Conservation (phyloP, 2,329 filamentous ascomycete species). For the Pochonia chlamydosporia region DNA sequence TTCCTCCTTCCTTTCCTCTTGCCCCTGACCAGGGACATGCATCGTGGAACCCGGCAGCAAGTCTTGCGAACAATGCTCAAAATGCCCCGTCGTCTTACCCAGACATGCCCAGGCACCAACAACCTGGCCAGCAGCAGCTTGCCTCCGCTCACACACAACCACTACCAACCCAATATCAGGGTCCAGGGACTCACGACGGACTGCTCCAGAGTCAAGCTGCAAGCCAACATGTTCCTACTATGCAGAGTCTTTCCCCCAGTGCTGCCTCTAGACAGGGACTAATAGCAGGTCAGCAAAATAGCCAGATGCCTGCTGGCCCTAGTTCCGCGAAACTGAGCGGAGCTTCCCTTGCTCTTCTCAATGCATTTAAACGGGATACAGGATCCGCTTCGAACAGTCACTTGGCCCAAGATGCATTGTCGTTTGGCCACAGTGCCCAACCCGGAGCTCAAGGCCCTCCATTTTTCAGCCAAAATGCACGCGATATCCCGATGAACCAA, state of each 20-base stretch:
- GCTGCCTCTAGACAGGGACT: neutral
- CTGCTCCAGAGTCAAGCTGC: slow-evolving; percentile 19
- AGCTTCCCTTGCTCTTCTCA: slow-evolving; percentile 38
- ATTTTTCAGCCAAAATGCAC: neutral
- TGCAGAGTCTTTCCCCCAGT: neutral
- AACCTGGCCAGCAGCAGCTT: slow-evolving; percentile 17
- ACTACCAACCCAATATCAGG: slow-evolving; percentile 50
- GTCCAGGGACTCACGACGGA: slow-evolving; percentile 40
- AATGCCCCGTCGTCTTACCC: slow-evolving; percentile 13
- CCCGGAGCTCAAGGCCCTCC: neutral
- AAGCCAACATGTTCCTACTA: neutral
- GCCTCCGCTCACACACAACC: slow-evolving; percentile 39
- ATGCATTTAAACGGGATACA: slow-evolving; percentile 34
- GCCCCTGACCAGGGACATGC: slow-evolving; percentile 13
- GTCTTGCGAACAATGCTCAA: slow-evolving; percentile 11
- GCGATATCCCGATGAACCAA: neutral
- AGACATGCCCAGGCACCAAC: slow-evolving; percentile 14
- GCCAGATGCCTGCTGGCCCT: slow-evolving; percentile 3
- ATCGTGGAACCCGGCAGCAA: slow-evolving; percentile 12
- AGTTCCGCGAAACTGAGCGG: slow-evolving; percentile 28
- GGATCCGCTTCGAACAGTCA: slow-evolving; percentile 9
- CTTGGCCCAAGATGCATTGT: neutral
- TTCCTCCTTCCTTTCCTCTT: slow-evolving; percentile 25
- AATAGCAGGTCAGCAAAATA: slow-evolving; percentile 1
- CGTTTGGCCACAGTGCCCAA: neutral